Conservation (phyloP, 148 eudicot genomes). For the Polygonum aviculare region DNA sequence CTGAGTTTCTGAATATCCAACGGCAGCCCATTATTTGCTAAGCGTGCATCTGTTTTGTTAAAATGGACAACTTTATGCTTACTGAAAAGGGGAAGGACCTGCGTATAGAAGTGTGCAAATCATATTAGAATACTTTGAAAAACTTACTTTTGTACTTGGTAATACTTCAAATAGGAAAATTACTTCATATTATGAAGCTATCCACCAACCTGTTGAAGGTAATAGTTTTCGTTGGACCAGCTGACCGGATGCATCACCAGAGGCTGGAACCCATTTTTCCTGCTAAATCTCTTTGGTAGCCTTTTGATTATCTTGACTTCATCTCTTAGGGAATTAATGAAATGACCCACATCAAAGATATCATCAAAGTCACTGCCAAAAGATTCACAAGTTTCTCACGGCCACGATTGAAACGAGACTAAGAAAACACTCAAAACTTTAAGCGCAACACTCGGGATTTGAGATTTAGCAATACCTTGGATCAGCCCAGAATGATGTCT, state of each 20-base stretch:
- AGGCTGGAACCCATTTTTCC: slow-evolving; percentile 56
- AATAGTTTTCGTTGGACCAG: slow-evolving; percentile 93
- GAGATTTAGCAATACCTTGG: slow-evolving; percentile 45
- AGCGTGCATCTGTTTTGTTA: slow-evolving; percentile 67
- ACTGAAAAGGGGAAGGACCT: slow-evolving; percentile 78
- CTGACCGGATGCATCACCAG: slow-evolving; percentile 45
- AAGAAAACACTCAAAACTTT: background rate
- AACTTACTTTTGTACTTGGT: background rate
- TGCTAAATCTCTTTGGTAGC: slow-evolving; percentile 63
- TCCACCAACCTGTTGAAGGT: slow-evolving; percentile 67
- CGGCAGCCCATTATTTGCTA: slow-evolving; percentile 27
- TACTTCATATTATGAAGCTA: background rate
- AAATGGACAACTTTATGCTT: slow-evolving; percentile 79
- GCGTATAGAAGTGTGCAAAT: slow-evolving; percentile 7
- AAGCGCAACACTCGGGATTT: background rate
- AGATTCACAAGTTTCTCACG: background rate
- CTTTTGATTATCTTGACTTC: slow-evolving; percentile 72
- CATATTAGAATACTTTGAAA: background rate
- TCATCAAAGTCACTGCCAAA: slow-evolving; percentile 78
- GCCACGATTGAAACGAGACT: background rate
- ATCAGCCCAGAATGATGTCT: slow-evolving; percentile 97
- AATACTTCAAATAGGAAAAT: background rate
- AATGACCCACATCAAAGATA: slow-evolving; percentile 84
- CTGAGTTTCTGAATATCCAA: slow-evolving; percentile 81
- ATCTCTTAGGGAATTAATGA: slow-evolving; percentile 74